Conservation (phyloP, 192 early-diverging fungal species). For the Physocladia obscura region DNA sequence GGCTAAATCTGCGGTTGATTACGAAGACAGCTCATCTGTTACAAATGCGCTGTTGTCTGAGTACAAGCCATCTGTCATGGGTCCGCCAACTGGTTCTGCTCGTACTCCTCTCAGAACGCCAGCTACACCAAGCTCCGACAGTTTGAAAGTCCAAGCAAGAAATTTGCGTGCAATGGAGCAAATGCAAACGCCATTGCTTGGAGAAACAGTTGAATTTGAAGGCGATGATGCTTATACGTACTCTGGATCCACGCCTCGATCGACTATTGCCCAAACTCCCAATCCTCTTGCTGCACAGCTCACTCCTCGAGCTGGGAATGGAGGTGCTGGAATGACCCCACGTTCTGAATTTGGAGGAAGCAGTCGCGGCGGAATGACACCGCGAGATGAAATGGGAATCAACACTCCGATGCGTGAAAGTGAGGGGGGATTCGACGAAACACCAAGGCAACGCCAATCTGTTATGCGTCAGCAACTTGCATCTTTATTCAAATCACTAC, state of each 20-base stretch:
- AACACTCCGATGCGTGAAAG: slow-evolving; percentile 65
- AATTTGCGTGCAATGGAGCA: slow-evolving; percentile 75
- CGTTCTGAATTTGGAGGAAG: slow-evolving; percentile 5
- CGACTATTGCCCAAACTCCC: slow-evolving; percentile 74
- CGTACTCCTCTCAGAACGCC: slow-evolving; percentile 65
- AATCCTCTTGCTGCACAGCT: slow-evolving; percentile 68
- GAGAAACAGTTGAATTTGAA: slow-evolving; percentile 58
- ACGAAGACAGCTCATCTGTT: slow-evolving; percentile 54
- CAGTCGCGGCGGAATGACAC: slow-evolving; percentile 29
- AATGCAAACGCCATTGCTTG: slow-evolving; percentile 82
- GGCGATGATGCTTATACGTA: slow-evolving; percentile 35
- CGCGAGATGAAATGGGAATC: slow-evolving; percentile 54
- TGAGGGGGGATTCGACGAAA: slow-evolving; percentile 57
- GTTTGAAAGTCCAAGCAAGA: slow-evolving; percentile 74
- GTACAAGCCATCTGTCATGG: slow-evolving; percentile 54
- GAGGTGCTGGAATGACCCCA: slow-evolving; percentile 27
- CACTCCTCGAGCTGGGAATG: slow-evolving; percentile 38
- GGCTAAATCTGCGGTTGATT: slow-evolving; percentile 69
- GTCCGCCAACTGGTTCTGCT: slow-evolving; percentile 29
- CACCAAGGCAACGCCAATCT: slow-evolving; percentile 64
- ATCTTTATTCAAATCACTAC: slow-evolving; percentile 69
- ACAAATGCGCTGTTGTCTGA: slow-evolving; percentile 71
- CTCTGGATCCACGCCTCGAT: slow-evolving; percentile 59
- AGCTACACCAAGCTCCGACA: slow-evolving; percentile 57
- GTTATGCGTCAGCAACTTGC: slow-evolving; percentile 71